These are phyloP conservation scores for Periconia sp. DNA, from an alignment of 2,329 filamentous ascomycete genomes.

Conservation along the genomic window DNA sequence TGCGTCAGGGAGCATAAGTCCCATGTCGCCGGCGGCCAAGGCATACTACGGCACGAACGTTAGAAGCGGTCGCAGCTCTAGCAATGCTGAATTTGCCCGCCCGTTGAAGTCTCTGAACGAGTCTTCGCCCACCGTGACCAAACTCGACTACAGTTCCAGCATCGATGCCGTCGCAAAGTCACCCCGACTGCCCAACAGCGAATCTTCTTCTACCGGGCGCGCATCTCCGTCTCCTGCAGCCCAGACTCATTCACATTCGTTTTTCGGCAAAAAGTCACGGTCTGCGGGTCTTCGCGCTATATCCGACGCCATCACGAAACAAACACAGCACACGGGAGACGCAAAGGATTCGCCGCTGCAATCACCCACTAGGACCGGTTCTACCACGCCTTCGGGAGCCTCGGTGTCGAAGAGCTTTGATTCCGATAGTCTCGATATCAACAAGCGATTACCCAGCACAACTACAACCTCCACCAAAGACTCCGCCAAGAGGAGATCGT, in stretches of 20 bases:
- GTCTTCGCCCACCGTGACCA: conserved; percentile 59
- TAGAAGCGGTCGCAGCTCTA: conserved; percentile 42
- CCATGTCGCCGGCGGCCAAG: conserved; percentile 62
- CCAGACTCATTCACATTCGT: conserved; percentile 34
- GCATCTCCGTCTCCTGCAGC: conserved; percentile 48
- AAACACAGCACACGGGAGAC: conserved; percentile 46
- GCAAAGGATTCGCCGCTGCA: conserved; percentile 56
- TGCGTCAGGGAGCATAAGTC: conserved; percentile 57
- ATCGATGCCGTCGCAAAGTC: conserved; percentile 47
- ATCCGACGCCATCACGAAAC: conserved; percentile 68
- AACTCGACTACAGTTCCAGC: conserved; percentile 57
- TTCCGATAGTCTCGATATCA: conserved; percentile 67
- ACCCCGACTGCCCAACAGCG: conserved; percentile 46
- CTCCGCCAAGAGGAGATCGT: conserved; percentile 51
- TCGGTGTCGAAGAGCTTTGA: conserved; percentile 70
- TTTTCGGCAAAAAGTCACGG: conserved; percentile 46
- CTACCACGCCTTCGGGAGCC: conserved; percentile 63
- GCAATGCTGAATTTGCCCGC: conserved; percentile 51
- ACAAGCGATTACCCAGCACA: conserved; percentile 43
- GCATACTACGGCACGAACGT: conserved; percentile 64
- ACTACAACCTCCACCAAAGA: conserved; percentile 48
- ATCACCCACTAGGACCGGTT: conserved; percentile 76
- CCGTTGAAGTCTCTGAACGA: conserved; percentile 45
- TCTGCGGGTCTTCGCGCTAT: conserved; percentile 77
- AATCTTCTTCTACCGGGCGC: conserved; percentile 52